Evolutionary conservation across 768 basidiomycete genomes (phyloP).

Genomic region (Lentinula raphanica): DNA sequence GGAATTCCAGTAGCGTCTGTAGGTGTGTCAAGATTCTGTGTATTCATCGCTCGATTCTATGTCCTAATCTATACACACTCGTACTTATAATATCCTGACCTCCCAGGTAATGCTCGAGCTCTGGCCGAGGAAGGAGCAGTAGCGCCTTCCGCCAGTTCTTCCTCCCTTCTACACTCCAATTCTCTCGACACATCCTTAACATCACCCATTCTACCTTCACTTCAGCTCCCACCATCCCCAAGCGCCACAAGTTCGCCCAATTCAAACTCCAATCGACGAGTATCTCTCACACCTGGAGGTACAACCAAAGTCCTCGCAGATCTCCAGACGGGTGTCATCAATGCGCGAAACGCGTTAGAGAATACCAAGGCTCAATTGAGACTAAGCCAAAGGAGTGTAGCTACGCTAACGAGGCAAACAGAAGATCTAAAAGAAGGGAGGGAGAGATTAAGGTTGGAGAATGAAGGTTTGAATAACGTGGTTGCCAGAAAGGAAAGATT

Average conservation of each 20-base stretch:
- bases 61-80: constrained; percentile 17
- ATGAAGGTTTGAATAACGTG: constrained; percentile 84
- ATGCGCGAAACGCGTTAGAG: constrained; percentile 76
- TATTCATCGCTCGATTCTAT: constrained; percentile 5
- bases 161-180: constrained; percentile 2
- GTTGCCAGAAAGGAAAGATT: constrained; percentile 83
- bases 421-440: constrained; percentile 87
- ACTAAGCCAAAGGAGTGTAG: constrained; percentile 76
- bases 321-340: constrained; percentile 77
- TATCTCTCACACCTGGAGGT: constrained; percentile 67
- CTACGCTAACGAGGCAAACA: constrained; percentile 76
- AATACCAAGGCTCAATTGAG: constrained; percentile 81
- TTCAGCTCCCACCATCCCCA: constrained; percentile 49
- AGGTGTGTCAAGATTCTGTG: constrained; percentile 41
- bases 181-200: constrained; percentile 31
- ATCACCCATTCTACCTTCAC: constrained; percentile 19
- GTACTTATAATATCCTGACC: constrained; percentile 20
- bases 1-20: constrained; percentile 77
- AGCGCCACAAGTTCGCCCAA: constrained; percentile 8
- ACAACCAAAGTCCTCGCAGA: constrained; percentile 88
- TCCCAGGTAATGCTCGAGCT: constrained; percentile 75
- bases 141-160: constrained; percentile 20
- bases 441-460: constrained; percentile 77
- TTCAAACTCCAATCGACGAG: constrained; percentile 36
- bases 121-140: constrained; percentile 68